A percentile compares a stretch with the other conserved stretches of the same genome.
phyloP scores from a whole-genome alignment of 352 stramenopile species.

The Phytophthora litchii region DNA sequence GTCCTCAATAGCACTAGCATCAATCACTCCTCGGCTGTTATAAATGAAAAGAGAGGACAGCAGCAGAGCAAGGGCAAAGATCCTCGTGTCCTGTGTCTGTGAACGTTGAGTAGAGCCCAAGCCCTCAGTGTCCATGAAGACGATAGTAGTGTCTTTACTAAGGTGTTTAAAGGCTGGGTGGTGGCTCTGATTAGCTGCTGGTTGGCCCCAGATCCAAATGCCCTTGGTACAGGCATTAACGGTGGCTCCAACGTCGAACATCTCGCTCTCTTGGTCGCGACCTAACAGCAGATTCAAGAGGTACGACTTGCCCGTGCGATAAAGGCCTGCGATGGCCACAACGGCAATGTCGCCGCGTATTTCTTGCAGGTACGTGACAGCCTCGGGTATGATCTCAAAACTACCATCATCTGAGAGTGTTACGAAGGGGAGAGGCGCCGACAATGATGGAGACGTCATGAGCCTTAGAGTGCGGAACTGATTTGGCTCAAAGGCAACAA shows the following conservation, averaged over 20 bases:
- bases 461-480: not conserved
- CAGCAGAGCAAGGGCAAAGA: slow-evolving; percentile 74
- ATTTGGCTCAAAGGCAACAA: slow-evolving; percentile 8
- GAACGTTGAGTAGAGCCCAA: slow-evolving; percentile 67
- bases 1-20: slow-evolving; percentile 73
- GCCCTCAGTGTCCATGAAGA: slow-evolving; percentile 84
- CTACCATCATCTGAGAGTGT: slow-evolving; percentile 70
- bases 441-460: slow-evolving; percentile 4
- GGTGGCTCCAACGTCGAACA: slow-evolving; percentile 79
- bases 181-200: slow-evolving; percentile 19
- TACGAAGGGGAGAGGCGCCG: slow-evolving; percentile 68
- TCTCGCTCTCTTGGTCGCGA: slow-evolving; percentile 49
- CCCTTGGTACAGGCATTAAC: slow-evolving; percentile 83
- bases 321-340: slow-evolving; percentile 74
- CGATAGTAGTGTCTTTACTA: slow-evolving; percentile 49
- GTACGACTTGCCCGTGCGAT: slow-evolving; percentile 84
- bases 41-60: slow-evolving; percentile 80
- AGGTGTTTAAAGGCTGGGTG: slow-evolving; percentile 47
- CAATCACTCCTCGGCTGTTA: slow-evolving; percentile 80
- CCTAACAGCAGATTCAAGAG: slow-evolving; percentile 74
- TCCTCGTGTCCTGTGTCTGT: slow-evolving; percentile 73
- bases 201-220: slow-evolving; percentile 84
- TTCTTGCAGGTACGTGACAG: slow-evolving; percentile 60
- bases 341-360: slow-evolving; percentile 67
- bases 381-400: slow-evolving; percentile 67